Evolutionary conservation across 352 stramenopile species (phyloP).

Genomic region (Sclerospora graminicola): DNA sequence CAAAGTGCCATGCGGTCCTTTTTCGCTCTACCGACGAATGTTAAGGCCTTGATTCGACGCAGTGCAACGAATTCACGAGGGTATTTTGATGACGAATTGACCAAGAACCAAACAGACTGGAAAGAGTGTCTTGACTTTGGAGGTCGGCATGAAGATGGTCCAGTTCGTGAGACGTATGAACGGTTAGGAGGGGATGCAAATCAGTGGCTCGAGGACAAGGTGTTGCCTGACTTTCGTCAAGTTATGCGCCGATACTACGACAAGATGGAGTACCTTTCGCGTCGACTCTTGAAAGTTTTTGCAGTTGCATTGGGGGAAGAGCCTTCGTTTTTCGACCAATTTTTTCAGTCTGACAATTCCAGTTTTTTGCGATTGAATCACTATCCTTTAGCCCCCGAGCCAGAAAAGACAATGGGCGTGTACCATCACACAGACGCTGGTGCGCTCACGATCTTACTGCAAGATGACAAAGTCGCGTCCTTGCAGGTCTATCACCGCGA

Average conservation of each 20-base stretch:
- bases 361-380: not conserved
- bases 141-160: not conserved
- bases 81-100: not conserved
- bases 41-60: not conserved
- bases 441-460: not conserved
- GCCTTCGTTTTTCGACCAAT: not conserved
- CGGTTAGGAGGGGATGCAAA: not conserved
- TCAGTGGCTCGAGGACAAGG: not conserved
- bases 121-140: conserved; percentile 1
- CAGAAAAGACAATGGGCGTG: not conserved
- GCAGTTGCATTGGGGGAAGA: not conserved
- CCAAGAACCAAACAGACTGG: not conserved
- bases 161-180: not conserved
- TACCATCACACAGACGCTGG: not conserved
- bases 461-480: not conserved
- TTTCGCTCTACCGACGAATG: not conserved
- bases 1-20: not conserved
- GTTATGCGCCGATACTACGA: not conserved
- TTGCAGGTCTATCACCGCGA: not conserved
- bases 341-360: not conserved
- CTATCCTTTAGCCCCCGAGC: not conserved
- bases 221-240: not conserved
- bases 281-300: not conserved
- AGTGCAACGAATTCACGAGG: not conserved
- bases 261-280: not conserved